Conservation (phyloP, 2,329 filamentous ascomycete genomes). For the Fragosphaeria purpurea region DNA sequence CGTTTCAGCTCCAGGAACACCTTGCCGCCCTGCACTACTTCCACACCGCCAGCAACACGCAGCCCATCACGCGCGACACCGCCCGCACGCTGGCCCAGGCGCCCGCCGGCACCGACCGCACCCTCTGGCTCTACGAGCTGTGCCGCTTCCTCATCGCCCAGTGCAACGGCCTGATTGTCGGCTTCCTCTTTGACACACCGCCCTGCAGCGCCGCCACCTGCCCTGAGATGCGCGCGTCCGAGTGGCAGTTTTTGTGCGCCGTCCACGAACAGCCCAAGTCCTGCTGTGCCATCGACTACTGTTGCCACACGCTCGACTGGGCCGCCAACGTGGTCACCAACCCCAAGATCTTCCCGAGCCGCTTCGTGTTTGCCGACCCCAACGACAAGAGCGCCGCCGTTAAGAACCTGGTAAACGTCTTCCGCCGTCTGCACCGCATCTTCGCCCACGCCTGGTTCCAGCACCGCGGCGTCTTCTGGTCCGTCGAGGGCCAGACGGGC, state of each 20-base stretch:
- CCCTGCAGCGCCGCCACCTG: slow-evolving; percentile 84
- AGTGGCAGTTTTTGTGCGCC: slow-evolving; percentile 98
- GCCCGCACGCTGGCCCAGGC: slow-evolving; percentile 69
- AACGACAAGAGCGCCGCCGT: slow-evolving; percentile 55
- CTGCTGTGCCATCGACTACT: slow-evolving; percentile 98
- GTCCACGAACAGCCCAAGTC: slow-evolving; percentile 94
- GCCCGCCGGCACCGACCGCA: slow-evolving; percentile 71
- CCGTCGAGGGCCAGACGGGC: slow-evolving; percentile 80
- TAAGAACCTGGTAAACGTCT: slow-evolving; percentile 88
- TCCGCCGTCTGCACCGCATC: slow-evolving; percentile 86
- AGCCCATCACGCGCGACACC: slow-evolving; percentile 65
- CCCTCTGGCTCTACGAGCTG: slow-evolving; percentile 94
- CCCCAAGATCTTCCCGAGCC: slow-evolving; percentile 88
- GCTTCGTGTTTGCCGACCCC: slow-evolving; percentile 51
- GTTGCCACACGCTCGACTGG: slow-evolving; percentile 97
- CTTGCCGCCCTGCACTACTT: slow-evolving; percentile 84
- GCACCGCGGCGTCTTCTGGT: slow-evolving; percentile 90
- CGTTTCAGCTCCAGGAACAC: slow-evolving; percentile 95
- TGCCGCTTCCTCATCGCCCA: slow-evolving; percentile 93
- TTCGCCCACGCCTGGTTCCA: slow-evolving; percentile 99
- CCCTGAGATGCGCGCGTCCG: slow-evolving; percentile 94
- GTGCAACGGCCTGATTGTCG: slow-evolving; percentile 84
- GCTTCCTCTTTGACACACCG: slow-evolving; percentile 82
- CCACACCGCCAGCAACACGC: slow-evolving; percentile 57
- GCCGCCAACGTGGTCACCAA: slow-evolving; percentile 90